phyloP scores from a whole-genome alignment of 164 flowering plant genomes.

The Tetrastigma voinierianum region DNA sequence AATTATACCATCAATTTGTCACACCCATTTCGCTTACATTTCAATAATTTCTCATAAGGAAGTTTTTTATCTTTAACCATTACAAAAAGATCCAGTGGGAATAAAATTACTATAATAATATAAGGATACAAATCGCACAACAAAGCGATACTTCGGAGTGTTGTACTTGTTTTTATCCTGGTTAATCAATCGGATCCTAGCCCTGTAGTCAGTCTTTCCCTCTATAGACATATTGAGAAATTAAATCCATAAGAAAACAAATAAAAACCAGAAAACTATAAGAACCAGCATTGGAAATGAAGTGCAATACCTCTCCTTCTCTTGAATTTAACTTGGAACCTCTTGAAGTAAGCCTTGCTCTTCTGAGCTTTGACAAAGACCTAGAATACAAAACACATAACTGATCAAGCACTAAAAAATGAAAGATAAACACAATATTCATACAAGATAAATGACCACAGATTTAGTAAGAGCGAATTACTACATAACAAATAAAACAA shows the following conservation, averaged over 20 bases:
- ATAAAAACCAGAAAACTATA: too few relatives aligned
- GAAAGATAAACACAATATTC: too few relatives aligned
- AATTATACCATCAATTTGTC: too few relatives aligned
- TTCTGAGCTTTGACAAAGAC: constrained; percentile 51
- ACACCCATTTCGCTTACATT: too few relatives aligned
- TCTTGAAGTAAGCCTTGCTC: constrained; percentile 43
- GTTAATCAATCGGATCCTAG: constrained; percentile 78
- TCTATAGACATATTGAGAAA: constrained; percentile 26
- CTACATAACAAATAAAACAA: too few relatives aligned
- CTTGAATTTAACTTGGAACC: constrained; percentile 57
- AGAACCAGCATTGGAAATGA: background rate
- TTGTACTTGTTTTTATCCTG: constrained; percentile 95
- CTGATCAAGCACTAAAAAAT: too few relatives aligned
- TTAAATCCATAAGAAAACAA: background rate
- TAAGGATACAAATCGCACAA: constrained; percentile 84
- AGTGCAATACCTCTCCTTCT: constrained; percentile 49
- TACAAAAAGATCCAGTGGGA: too few relatives aligned
- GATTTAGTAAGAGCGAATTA: too few relatives aligned
- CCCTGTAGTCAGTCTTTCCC: constrained; percentile 93
- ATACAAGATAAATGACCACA: too few relatives aligned
- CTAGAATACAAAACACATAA: constrained; percentile 13
- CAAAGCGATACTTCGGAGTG: constrained; percentile 85
- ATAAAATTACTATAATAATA: too few relatives aligned
- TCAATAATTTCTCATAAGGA: too few relatives aligned
- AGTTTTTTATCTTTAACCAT: too few relatives aligned